Percentiles rank a stretch among this genome's conserved stretches.
phyloP scores from a whole-genome alignment of 2,329 filamentous ascomycete genomes.

The Claviceps paspali region DNA sequence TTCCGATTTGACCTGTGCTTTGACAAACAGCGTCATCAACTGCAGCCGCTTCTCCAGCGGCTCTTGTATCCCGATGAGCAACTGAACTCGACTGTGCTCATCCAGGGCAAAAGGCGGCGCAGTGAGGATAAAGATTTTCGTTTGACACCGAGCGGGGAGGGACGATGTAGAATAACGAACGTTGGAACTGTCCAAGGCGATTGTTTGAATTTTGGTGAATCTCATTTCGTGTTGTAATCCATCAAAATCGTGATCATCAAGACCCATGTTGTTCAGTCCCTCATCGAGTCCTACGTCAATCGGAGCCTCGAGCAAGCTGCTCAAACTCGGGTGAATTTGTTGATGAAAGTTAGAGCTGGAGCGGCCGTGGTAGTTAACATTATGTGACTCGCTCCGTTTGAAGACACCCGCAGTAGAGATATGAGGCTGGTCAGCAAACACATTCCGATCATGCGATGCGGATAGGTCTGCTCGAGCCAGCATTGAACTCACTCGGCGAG shows the following conservation, averaged over 20 bases:
- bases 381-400: constrained; percentile 59
- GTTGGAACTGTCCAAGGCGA: constrained; percentile 46
- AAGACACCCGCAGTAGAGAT: constrained; percentile 26
- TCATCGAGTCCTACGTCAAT: constrained; percentile 58
- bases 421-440: constrained; percentile 55
- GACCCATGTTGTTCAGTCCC: constrained; percentile 55
- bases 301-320: constrained; percentile 52
- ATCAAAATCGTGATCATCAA: constrained; percentile 58
- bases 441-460: constrained; percentile 63
- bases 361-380: constrained; percentile 25
- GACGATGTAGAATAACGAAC: constrained; percentile 43
- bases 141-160: constrained; percentile 36
- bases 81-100: constrained; percentile 35
- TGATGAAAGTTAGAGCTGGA: constrained; percentile 28
- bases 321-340: constrained; percentile 34
- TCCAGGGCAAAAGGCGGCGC: constrained; percentile 41
- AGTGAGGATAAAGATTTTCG: constrained; percentile 52
- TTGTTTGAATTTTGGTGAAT: constrained; percentile 53
- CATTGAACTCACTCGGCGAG: constrained; percentile 78
- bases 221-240: constrained; percentile 58
- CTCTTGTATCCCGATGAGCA: constrained; percentile 57
- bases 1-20: constrained; percentile 23
- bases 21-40: constrained; percentile 47
- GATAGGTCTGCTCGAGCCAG: constrained; percentile 77
- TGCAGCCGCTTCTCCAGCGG: constrained; percentile 50